Base-by-base conservation (phyloP, 345 rosid species). In the Sisymbrium irio region DNA sequence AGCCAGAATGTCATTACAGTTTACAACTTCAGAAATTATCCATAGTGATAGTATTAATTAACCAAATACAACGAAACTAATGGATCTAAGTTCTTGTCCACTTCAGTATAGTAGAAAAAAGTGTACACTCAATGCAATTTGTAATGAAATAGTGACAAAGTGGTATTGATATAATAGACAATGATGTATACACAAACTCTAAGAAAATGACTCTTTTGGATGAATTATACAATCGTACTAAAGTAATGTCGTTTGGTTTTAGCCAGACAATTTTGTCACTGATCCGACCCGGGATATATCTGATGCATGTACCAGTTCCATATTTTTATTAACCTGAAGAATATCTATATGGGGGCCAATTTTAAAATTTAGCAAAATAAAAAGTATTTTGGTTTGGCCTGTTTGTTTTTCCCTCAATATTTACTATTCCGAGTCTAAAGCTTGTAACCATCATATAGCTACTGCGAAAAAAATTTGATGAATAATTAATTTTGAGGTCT, bases 161-260 rank as follows among this genome's bases (percentile, higher is more conserved):
- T 22, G 6, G 49, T 65, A 14, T 3, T 32, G 40, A 45, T 46
- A 17, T 51, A 22, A 19, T 19, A 11, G 1, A 20, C 13, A 41
- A 67, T 49, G 22, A 51, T 69, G 19, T 12, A 17, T 49, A 32
- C 51, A 62, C 66, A 49, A 28, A 71, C 10, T 22, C 14, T 25
- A 71, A 47, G 61, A 61, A 61, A 36, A 46, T 44, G 47, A 59
- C 32, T 9, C 22, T 69, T 58, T 57, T n/a, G n/a, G n/a, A 35
- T 70, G 72, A 67, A n/a, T 32, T 27, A 51, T 33, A 72, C 54
- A 44, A 72, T 49, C 69, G 50, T 18, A 39, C 51, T 62, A 62
- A 62, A 53, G 45, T 62, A 53, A n/a, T 53, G 69, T 32, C 39
- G 46, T 32, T 32, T 53, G 71, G 57, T 30, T 54, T 63, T 73